phyloP scores from a whole-genome alignment of 108 stramenopile genomes.

The Chaetoceros muelleri region DNA sequence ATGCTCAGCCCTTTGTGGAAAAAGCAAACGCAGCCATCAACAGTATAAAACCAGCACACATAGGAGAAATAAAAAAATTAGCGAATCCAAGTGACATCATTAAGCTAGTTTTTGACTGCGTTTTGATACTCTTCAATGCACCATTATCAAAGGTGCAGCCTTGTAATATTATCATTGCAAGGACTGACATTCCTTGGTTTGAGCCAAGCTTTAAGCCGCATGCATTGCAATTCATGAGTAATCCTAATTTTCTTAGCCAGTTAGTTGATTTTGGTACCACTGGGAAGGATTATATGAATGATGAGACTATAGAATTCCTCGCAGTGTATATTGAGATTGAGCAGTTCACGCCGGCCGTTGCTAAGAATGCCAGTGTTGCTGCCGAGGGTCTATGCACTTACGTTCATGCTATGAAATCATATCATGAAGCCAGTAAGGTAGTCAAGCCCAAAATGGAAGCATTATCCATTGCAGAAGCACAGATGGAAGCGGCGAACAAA shows the following conservation, averaged over 20 bases:
- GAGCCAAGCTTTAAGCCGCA: conserved; percentile 74
- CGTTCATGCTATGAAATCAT: conserved; percentile 82
- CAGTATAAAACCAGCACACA: conserved; percentile 79
- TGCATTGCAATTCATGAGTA: conserved; percentile 63
- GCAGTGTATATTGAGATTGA: conserved; percentile 73
- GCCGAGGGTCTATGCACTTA: conserved; percentile 86
- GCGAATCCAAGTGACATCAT: conserved; percentile 83
- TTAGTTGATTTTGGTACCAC: conserved; percentile 67
- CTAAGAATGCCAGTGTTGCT: conserved; percentile 78
- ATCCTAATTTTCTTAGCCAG: conserved; percentile 62
- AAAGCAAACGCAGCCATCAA: conserved; percentile 80
- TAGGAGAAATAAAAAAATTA: conserved; percentile 82
- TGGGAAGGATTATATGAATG: conserved; percentile 81
- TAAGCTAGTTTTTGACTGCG: conserved; percentile 85
- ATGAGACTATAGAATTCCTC: conserved; percentile 89
- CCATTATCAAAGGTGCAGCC: conserved; percentile 45
- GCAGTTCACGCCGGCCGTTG: conserved; percentile 53
- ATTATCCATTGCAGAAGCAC: conserved; percentile 62
- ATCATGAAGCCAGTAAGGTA: conserved; percentile 87
- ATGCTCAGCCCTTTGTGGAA: conserved; percentile 85
- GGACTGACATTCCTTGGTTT: conserved; percentile 71
- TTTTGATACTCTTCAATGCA: conserved; percentile 71
- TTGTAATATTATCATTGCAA: conserved; percentile 53
- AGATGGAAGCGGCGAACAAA: conserved; percentile 81
- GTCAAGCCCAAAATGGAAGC: conserved; percentile 93